These are phyloP conservation scores for Tylopilus felleus DNA, from an alignment of 768 basidiomycete species.

Conservation along the genomic window DNA sequence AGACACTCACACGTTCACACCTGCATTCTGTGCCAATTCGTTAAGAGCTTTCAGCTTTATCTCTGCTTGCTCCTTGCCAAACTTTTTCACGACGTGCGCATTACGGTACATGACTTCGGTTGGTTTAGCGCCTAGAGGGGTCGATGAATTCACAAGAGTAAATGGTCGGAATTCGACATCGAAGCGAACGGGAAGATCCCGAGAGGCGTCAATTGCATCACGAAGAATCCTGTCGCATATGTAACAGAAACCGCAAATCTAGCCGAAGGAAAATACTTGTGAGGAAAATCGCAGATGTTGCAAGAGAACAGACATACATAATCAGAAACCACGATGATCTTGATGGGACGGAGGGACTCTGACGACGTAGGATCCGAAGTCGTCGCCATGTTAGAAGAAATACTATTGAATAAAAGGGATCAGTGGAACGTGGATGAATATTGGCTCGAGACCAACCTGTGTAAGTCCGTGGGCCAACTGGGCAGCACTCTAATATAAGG, in stretches of 20 bases:
- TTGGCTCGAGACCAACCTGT: conserved; percentile 11
- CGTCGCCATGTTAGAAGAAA: conserved; percentile 17
- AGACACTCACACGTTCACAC: conserved; percentile 23
- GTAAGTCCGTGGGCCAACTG: conserved; percentile 12
- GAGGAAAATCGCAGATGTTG: neutral
- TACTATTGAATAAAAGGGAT: conserved; percentile 5
- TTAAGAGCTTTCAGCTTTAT: conserved; percentile 20
- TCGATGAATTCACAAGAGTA: conserved; percentile 15
- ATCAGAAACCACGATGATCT: conserved; percentile 33
- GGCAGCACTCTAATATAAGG: neutral
- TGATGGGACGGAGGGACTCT: conserved; percentile 22
- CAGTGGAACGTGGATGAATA: neutral
- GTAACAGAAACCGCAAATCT: conserved; percentile 38
- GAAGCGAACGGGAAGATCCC: conserved; percentile 28
- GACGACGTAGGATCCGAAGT: neutral
- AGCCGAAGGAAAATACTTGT: neutral
- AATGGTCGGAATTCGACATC: conserved; percentile 34
- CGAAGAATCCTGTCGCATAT: conserved; percentile 33
- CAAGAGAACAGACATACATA: conserved; percentile 15
- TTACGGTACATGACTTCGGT: conserved; percentile 15
- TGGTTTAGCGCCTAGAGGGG: neutral
- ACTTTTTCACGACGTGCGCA: conserved; percentile 18
- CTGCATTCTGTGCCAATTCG: conserved; percentile 25
- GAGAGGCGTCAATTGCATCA: conserved; percentile 33
- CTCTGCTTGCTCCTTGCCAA: conserved; percentile 26